Percentiles rank a stretch among this genome's conserved stretches.
phyloP scores from a whole-genome alignment of 257 asterid genomes.

The Lycium ferocissimum region DNA sequence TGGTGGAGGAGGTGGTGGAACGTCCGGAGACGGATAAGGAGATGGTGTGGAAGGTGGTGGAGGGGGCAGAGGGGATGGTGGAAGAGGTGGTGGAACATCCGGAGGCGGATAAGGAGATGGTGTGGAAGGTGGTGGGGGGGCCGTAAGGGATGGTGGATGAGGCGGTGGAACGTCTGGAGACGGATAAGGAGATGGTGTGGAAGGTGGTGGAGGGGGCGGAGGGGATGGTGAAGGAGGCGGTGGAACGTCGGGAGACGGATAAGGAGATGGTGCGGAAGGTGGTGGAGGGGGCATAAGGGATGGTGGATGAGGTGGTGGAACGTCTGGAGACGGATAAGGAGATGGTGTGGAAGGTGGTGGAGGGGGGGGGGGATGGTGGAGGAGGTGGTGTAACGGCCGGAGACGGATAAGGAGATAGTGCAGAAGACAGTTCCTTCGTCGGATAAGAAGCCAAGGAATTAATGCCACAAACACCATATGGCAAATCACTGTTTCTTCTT shows the following conservation, averaged over 20 bases:
- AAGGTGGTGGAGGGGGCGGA: not conserved
- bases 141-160: not conserved
- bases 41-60: slow-evolving; percentile 28
- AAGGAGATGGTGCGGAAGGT: slow-evolving; percentile 2
- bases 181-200: slow-evolving; percentile 20
- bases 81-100: not conserved
- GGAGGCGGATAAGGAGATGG: not conserved
- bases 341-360: not conserved
- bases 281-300: slow-evolving; percentile 34
- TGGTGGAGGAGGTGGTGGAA: not conserved
- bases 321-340: slow-evolving; percentile 29
- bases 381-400: slow-evolving; percentile 33
- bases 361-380: slow-evolving; percentile 29
- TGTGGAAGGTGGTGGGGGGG: not conserved
- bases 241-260: slow-evolving; percentile 22
- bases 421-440: slow-evolving; percentile 28
- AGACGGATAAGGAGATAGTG: slow-evolving; percentile 28
- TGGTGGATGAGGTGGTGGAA: slow-evolving; percentile 28
- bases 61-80: not conserved
- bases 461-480: slow-evolving; percentile 44
- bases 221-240: not conserved
- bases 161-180: not conserved
- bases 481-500: slow-evolving; percentile 33
- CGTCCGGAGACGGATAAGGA: not conserved
- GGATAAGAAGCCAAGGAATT: slow-evolving; percentile 47